Conservation (phyloP, 2,329 filamentous ascomycete species). For the Talaromyces sp. region DNA sequence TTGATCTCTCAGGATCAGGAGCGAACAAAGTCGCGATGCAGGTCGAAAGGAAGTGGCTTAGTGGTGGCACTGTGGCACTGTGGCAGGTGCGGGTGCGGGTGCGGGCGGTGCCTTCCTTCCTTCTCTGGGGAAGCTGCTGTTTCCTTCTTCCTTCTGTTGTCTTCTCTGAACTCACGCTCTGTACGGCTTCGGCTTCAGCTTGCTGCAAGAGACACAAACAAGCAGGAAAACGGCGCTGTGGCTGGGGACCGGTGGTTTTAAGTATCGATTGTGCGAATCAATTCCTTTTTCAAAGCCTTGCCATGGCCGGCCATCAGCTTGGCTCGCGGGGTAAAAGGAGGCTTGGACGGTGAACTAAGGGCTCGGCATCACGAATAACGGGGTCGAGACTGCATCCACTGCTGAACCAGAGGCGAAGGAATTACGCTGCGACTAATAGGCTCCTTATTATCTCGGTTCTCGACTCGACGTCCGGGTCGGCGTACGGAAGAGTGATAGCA, state of each 20-base stretch:
- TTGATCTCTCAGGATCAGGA: not conserved
- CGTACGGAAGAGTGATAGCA: not conserved
- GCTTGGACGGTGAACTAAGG: not conserved
- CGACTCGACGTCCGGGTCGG: not conserved
- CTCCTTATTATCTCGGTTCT: not conserved
- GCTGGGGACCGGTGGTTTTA: not conserved
- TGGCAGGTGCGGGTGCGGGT: not conserved
- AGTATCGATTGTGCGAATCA: not conserved
- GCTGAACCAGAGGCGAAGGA: not conserved
- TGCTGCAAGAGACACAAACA: not conserved
- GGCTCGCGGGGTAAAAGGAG: constrained; percentile 2
- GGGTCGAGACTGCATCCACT: not conserved
- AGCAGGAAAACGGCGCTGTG: not conserved
- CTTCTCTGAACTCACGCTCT: not conserved
- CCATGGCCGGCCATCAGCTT: not conserved
- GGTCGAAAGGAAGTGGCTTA: not conserved
- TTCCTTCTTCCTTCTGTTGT: not conserved
- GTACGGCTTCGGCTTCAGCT: not conserved
- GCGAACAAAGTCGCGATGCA: not conserved
- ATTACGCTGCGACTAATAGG: not conserved
- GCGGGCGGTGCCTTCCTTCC: not conserved
- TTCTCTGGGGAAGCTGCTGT: not conserved
- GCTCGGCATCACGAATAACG: not conserved
- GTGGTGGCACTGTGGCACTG: no score
- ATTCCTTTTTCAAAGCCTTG: not conserved